Percentiles rank a stretch among this genome's conserved stretches.
phyloP scores from a whole-genome alignment of 2,329 filamentous ascomycete genomes.

The Pestalotiopsis sp. region DNA sequence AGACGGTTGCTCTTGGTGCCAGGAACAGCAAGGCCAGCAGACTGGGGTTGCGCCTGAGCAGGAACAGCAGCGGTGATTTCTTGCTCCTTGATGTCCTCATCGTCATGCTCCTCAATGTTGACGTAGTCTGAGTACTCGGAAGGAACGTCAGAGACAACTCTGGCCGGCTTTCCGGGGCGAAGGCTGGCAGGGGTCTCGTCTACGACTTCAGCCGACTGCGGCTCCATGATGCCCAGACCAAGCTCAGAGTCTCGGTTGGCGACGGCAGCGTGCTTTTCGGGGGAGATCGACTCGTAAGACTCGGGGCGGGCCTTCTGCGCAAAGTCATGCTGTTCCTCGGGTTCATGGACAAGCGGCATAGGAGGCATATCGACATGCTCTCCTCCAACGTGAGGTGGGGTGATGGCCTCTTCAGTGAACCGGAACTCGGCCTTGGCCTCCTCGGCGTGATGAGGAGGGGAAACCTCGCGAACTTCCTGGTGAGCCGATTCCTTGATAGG shows the following conservation, averaged over 20 bases:
- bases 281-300: constrained; percentile 22
- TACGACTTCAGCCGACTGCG: constrained; percentile 22
- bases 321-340: constrained; percentile 29
- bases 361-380: constrained; percentile 31
- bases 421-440: constrained; percentile 33
- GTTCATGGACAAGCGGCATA: constrained; percentile 38
- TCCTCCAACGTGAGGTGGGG: constrained; percentile 19
- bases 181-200: constrained; percentile 30
- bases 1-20: constrained; percentile 57
- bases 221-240: constrained; percentile 24
- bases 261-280: constrained; percentile 19
- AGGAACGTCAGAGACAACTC: constrained; percentile 29
- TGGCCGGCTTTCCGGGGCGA: constrained; percentile 36
- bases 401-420: constrained; percentile 35
- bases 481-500: constrained; percentile 22
- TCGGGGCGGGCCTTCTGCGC: constrained; percentile 21
- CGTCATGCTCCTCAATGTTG: constrained; percentile 32
- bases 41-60: constrained; percentile 27
- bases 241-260: constrained; percentile 22
- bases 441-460: constrained; percentile 10
- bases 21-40: constrained; percentile 53
- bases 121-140: constrained; percentile 15
- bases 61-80: constrained; percentile 20
- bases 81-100: constrained; percentile 14
- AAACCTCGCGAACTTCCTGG: constrained; percentile 16